Evolutionary conservation across 225 moss, liverwort and hornwort genomes (phyloP).

Genomic region (Pleurozium schreberi): DNA sequence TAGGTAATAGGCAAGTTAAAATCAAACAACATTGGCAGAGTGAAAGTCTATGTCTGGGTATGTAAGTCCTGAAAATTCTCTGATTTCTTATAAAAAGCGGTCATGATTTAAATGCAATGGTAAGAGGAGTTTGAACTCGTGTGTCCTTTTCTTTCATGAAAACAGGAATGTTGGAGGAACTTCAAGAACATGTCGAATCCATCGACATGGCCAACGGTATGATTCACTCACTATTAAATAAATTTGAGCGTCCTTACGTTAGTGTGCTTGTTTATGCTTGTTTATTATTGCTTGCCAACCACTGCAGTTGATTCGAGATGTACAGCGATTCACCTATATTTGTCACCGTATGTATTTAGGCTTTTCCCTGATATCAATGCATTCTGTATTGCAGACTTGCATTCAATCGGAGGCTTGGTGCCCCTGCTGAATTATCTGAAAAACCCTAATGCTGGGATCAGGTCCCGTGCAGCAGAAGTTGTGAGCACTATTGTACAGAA

Average conservation of each 20-base stretch:
- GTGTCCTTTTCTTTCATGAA: not conserved
- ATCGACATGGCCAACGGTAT: slow-evolving; percentile 91
- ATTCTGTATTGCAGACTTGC: slow-evolving; percentile 49
- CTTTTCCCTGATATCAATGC: not conserved
- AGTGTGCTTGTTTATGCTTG: not conserved
- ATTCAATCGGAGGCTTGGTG: slow-evolving; percentile 77
- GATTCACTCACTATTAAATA: not conserved
- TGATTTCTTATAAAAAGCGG: not conserved
- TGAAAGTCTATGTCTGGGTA: not conserved
- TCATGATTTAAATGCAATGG: not conserved
- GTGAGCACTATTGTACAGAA: slow-evolving; percentile 92
- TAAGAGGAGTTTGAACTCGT: not conserved
- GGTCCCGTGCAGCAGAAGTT: slow-evolving; percentile 87
- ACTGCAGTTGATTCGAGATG: not conserved
- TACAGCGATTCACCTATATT: not conserved
- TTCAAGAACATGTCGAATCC: slow-evolving; percentile 95
- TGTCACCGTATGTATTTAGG: not conserved
- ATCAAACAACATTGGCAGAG: not conserved
- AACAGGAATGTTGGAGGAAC: slow-evolving; percentile 93
- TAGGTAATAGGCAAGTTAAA: not conserved
- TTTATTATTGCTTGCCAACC: not conserved
- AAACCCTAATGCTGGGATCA: slow-evolving; percentile 55
- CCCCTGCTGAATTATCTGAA: slow-evolving; percentile 71
- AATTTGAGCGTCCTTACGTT: not conserved
- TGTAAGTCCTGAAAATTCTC: not conserved